phyloP scores from a whole-genome alignment of 495 filamentous ascomycete genomes.

The Daldinia grandis region DNA sequence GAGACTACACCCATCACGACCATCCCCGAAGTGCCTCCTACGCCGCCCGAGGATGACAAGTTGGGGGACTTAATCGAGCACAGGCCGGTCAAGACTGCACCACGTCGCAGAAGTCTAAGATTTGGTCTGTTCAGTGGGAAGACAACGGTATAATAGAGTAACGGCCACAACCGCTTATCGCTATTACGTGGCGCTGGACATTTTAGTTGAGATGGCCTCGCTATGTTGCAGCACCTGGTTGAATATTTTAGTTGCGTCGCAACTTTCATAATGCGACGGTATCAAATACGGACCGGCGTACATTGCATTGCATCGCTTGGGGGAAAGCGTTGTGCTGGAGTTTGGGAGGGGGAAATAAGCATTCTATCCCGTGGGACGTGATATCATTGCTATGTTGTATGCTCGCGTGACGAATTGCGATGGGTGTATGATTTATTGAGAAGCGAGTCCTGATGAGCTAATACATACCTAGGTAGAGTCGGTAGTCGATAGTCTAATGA shows the following conservation, averaged over 20 bases:
- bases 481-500: constrained; percentile 1
- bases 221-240: neutral
- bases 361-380: constrained; percentile 5
- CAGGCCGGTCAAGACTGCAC: constrained; percentile 34
- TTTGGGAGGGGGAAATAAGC: constrained; percentile 9
- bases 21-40: constrained; percentile 45
- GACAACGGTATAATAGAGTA: constrained; percentile 8
- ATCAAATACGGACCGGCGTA: constrained; percentile 17
- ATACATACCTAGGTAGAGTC: constrained; percentile 16
- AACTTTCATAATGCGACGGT: constrained; percentile 20
- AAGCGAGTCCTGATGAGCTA: constrained; percentile 4
- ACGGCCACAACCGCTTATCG: neutral
- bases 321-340: constrained; percentile 20
- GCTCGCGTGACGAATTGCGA: constrained; percentile 11
- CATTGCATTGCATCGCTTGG: constrained; percentile 26
- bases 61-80: constrained; percentile 33
- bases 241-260: neutral
- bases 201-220: neutral
- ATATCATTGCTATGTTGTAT: constrained; percentile 16
- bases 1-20: constrained; percentile 43
- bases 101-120: constrained; percentile 42
- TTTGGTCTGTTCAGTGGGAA: constrained; percentile 43
- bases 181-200: neutral
- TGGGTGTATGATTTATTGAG: constrained; percentile 22
- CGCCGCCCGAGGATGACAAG: constrained; percentile 44